phyloP scores from a whole-genome alignment of 2,329 filamentous ascomycete species.

The Cadophora malorum region DNA sequence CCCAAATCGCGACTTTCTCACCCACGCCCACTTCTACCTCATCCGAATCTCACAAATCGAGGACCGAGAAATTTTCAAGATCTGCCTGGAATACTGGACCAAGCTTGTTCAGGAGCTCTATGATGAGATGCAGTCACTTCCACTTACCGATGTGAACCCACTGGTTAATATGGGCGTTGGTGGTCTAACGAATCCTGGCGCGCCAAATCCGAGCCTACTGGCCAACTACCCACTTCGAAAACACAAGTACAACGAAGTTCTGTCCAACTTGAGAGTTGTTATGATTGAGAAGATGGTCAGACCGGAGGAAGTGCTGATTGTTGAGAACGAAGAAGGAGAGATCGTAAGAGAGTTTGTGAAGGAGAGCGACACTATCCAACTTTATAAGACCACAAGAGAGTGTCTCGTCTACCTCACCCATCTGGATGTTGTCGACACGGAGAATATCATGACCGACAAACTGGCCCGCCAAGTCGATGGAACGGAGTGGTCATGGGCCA shows the following conservation, averaged over 20 bases:
- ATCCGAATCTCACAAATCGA: constrained; percentile 99
- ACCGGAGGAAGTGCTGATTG: constrained; percentile 95
- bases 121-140: constrained; percentile 97
- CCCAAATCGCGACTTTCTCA: constrained; percentile 92
- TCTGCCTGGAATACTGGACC: constrained; percentile 98
- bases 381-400: constrained; percentile 98
- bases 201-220: constrained; percentile 82
- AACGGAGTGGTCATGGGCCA: constrained; percentile 98
- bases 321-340: constrained; percentile 99
- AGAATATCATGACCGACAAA: constrained; percentile 99
- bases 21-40: constrained; percentile 96
- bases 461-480: constrained; percentile 94
- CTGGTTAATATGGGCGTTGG: constrained; percentile 78
- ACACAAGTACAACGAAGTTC: constrained; percentile 94
- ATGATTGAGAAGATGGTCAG: constrained; percentile 99
- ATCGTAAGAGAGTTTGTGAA: constrained; percentile 99
- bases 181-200: constrained; percentile 78
- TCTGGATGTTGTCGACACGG: constrained; percentile 94
- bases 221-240: constrained; percentile 93
- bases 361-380: constrained; percentile 97
- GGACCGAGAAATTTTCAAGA: constrained; percentile 99
- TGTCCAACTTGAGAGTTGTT: constrained; percentile 92
- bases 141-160: constrained; percentile 91
- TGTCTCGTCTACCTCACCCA: constrained; percentile 97
- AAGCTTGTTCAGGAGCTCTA: constrained; percentile 98